Evolutionary conservation across 1,284 basidiomycete species (phyloP).

Genomic region (Volvariella surrecta): DNA sequence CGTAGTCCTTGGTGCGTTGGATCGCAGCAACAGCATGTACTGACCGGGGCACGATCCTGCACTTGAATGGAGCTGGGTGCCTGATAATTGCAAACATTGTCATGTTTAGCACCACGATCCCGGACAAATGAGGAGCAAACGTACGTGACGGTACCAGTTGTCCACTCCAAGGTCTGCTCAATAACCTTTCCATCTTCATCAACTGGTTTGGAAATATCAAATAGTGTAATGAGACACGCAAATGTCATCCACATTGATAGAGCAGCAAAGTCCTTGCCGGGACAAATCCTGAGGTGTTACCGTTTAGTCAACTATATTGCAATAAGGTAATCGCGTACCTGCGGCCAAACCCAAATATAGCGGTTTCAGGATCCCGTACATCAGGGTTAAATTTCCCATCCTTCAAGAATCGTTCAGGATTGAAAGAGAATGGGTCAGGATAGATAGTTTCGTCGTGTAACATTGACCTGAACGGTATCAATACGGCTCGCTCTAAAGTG

Average conservation of each 20-base stretch:
- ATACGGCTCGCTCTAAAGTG: too few relatives aligned
- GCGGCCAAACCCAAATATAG: constrained; percentile 27
- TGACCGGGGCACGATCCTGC: too few relatives aligned
- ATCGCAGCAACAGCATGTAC: too few relatives aligned
- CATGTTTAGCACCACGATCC: too few relatives aligned
- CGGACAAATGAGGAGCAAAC: background rate
- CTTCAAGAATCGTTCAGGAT: constrained; percentile 28
- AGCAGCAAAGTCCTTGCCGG: constrained; percentile 29
- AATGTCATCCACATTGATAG: constrained; percentile 29
- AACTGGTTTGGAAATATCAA: constrained; percentile 26
- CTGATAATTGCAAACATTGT: too few relatives aligned
- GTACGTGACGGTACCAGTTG: constrained; percentile 12
- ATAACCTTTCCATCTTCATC: constrained; percentile 15
- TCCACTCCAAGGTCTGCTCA: background rate
- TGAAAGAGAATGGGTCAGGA: constrained; percentile 27
- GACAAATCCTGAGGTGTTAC: constrained; percentile 22
- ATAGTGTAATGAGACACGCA: constrained; percentile 27
- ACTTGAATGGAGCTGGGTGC: too few relatives aligned
- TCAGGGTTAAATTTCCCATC: constrained; percentile 19
- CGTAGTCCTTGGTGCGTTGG: too few relatives aligned
- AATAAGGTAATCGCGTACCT: constrained; percentile 13
- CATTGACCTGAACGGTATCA: constrained; percentile 22
- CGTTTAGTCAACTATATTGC: background rate
- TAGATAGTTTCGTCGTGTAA: constrained; percentile 28
- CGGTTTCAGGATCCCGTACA: constrained; percentile 16